A percentile compares a stretch with the other conserved stretches of the same genome.
Conservation (phyloP, 2,329 filamentous ascomycete species). For the Triangularia setosa region DNA sequence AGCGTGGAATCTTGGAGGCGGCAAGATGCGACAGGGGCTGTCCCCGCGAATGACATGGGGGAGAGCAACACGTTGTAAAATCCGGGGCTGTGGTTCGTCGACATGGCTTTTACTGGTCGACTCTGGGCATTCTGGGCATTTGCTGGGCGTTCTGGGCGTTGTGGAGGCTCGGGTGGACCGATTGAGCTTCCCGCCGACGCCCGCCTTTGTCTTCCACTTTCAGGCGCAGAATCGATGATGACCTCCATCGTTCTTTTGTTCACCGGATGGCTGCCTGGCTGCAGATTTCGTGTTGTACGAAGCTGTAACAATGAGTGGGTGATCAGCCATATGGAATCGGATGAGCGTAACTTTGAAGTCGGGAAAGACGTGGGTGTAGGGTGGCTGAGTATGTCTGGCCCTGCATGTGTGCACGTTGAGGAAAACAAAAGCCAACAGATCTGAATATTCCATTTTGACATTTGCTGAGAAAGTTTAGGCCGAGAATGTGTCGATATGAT, state of each 20-base stretch:
- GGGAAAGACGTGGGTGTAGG: not conserved
- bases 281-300: not conserved
- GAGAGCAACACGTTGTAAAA: slow-evolving; percentile 9
- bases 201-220: not conserved
- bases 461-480: not conserved
- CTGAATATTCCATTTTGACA: not conserved
- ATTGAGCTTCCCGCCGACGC: not conserved
- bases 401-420: not conserved
- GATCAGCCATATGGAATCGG: not conserved
- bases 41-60: slow-evolving; percentile 16
- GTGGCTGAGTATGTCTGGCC: not conserved
- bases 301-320: not conserved
- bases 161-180: not conserved
- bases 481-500: not conserved
- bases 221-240: not conserved
- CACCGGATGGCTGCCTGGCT: not conserved
- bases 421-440: not conserved
- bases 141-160: not conserved
- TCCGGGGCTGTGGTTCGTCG: slow-evolving; percentile 14
- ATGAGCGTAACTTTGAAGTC: not conserved
- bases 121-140: not conserved
- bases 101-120: not conserved
- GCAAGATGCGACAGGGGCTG: slow-evolving; percentile 4
- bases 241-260: not conserved
- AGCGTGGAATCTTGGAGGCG: not conserved